Evolutionary conservation across 345 rosid species (phyloP), one percentile per base, ranked within the genome.

Genomic region (Salix arbutifolia): DNA sequence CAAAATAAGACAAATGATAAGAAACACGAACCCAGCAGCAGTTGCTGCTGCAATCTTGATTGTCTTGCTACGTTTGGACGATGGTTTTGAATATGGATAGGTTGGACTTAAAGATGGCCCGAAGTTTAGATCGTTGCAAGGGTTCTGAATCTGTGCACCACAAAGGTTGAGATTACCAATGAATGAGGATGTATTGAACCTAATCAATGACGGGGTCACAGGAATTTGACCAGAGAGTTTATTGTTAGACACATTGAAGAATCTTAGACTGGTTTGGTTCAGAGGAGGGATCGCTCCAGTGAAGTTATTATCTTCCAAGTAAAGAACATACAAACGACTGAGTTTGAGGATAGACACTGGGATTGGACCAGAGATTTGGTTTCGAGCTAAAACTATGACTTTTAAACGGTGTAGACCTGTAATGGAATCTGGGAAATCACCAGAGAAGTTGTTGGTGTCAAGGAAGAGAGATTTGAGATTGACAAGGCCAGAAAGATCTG

Each of bases 391-490:
- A 58, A 87, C 82, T 31, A 93, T 72, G 70, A 86, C 85, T 79
- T 96, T 96, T 79, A 96, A 77, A 6, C 98, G 94, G 82, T 92
- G 98, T 31, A 96, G 85, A 5, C 77, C 79, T 4, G 94, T 67
- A 33, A 96, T 74, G 9, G 94, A 90, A 28, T 74, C 83, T 1
- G 99, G 99, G 83, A 96, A 90, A 2, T 69, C 68, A 7, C 98
- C 97, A 73, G 97, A 83, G 85, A 96, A 88, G 65, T 87, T 86
- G 86, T 96, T 96, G 71, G 64, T 66, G 70, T 84, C 89, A 75
- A 96, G 91, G 76, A 72, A 96, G 67, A 96, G 83, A 18, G 92
- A 85, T 81, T 96, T 96, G 83, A 96, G 98, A 72, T 96, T 96
- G 58, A 82, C 74, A 6, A 96, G 86, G 56, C 88, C 89, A 3